Percentiles rank a stretch among this genome's conserved stretches.
Evolutionary conservation across 2,329 filamentous ascomycete genomes (phyloP).

Genomic region (Ophiostoma australiae): DNA sequence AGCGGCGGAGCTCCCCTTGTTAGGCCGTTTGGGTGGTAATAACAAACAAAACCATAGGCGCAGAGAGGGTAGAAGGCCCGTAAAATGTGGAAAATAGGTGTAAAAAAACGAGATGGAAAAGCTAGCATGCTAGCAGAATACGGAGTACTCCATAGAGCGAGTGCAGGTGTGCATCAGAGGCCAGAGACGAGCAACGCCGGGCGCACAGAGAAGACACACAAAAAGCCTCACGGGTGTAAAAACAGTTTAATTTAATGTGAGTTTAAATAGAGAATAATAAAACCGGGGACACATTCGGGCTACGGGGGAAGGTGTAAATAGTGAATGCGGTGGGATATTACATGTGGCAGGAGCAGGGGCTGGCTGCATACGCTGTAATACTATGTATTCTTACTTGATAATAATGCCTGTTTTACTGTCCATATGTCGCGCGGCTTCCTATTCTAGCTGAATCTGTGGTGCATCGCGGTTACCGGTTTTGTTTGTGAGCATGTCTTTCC

Average conservation of each 20-base stretch:
- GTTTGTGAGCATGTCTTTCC: not conserved
- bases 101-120: not conserved
- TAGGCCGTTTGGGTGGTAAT: not conserved
- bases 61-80: not conserved
- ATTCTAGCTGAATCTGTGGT: not conserved
- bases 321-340: not conserved
- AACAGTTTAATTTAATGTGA: constrained; percentile 15
- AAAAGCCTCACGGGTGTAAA: constrained; percentile 23
- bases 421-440: not conserved
- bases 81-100: not conserved
- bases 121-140: not conserved
- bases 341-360: not conserved
- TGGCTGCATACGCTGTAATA: not conserved
- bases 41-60: not conserved
- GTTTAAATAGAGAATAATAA: constrained; percentile 16
- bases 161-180: not conserved
- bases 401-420: too few relatives aligned
- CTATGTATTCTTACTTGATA: not conserved
- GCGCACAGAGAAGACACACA: constrained; percentile 9
- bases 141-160: not conserved
- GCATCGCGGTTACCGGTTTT: not conserved
- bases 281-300: constrained; percentile 18
- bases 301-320: constrained; percentile 16
- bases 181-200: not conserved
- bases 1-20: not conserved